Base-by-base conservation (phyloP, 257 asterid species). In the Ilex asprella region DNA sequence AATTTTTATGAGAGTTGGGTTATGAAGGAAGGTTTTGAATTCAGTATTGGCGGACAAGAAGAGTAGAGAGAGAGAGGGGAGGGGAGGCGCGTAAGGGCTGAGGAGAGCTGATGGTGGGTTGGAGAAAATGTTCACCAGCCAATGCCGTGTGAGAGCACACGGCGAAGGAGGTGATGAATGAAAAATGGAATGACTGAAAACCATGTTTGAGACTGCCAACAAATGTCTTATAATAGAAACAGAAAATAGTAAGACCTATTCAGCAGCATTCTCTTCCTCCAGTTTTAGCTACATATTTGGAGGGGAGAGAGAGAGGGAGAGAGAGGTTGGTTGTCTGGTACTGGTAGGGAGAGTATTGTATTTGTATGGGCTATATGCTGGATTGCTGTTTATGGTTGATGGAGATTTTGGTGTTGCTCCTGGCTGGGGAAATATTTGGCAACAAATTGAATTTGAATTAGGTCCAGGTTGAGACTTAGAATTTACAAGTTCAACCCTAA, bases 111-210 rank as follows among this genome's bases (percentile, higher is more conserved):
- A 27, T 11, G 62, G 50, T 14, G 12, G 27, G 49, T 30, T 10
- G 16, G 66, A 62, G 58, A 55, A 10, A 46, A 15, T 59, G 27
- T 30, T 60, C 82, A 75, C 86, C 86, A 66, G 70, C 79, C 74
- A 73, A 76, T 64, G 88, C 95, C 86, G 89, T 83, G 89, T 80
- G 81, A 52, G 61, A 55, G 67, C 80, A 73, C 75, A 68, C 77
- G 83, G 80, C 70, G 65, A 41, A 79, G 76, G 63, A 32, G 81
- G 84, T 75, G 80, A 68, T 60, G 32, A 56, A 61, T 10, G 44
- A 55, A 49, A 63, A 61, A 70, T 56, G 73, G 30, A 21, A 71
- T 57, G 30, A 39, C 12, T 68, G 69, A 68, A 75, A 62, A 61
- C 31, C 64, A 50, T 65, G 56, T n/a, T 39, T 39, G 74, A 49